These are phyloP conservation scores for Nicotiana tabacum DNA, from an alignment of 257 asterid species.

Conservation along the genomic window DNA sequence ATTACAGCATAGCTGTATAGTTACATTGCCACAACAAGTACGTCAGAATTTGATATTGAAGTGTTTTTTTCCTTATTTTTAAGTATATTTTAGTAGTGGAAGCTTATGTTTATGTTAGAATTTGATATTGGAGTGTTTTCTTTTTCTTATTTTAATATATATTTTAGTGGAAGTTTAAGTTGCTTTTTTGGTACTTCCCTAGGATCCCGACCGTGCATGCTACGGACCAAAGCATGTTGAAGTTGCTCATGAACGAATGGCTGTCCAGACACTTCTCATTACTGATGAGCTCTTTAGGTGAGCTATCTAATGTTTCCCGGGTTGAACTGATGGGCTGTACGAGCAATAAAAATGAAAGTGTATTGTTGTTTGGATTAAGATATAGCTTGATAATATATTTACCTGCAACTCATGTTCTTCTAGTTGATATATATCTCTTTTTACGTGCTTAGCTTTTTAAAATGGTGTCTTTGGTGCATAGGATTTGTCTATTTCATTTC, in stretches of 20 bases:
- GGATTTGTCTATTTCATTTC: background rate
- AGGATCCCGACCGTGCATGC: conserved; percentile 95
- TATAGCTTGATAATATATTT: background rate
- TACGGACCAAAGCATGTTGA: conserved; percentile 97
- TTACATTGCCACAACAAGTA: background rate
- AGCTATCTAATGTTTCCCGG: conserved; percentile 13
- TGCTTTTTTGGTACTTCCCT: conserved; percentile 14
- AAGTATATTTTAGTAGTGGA: background rate
- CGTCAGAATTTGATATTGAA: background rate
- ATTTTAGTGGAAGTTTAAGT: background rate
- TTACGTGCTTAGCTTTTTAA: background rate
- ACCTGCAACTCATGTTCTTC: background rate
- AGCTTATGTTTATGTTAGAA: no score
- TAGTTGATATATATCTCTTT: background rate
- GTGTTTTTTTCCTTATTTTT: background rate
- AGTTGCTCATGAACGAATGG: conserved; percentile 96
- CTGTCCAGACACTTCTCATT: conserved; percentile 87
- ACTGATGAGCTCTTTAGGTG: conserved; percentile 95
- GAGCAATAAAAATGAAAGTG: background rate
- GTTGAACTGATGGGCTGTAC: background rate
- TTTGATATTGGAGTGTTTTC: no score
- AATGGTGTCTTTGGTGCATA: background rate
- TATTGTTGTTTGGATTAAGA: background rate
- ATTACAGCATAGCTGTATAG: no score
- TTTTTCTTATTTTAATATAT: no score